Conservation (phyloP, 306 rosid genomes). For the Sicyos edulis region DNA sequence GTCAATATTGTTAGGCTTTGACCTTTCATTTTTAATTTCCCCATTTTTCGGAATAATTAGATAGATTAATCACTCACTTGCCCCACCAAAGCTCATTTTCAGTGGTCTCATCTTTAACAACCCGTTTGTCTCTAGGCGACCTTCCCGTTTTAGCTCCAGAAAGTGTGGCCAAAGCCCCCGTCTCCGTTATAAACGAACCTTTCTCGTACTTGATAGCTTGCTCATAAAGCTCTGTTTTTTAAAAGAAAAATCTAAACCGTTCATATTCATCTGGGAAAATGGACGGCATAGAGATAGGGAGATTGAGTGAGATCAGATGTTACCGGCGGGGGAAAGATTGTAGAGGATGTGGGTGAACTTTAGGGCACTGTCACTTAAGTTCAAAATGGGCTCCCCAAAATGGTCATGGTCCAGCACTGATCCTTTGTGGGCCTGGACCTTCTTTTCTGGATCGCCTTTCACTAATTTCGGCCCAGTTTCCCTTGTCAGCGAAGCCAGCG, state of each 20-base stretch:
- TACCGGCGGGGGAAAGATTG: slow-evolving; percentile 91
- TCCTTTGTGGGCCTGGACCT: slow-evolving; percentile 23
- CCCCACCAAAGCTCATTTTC: slow-evolving; percentile 95
- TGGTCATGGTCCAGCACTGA: slow-evolving; percentile 27
- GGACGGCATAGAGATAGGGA: neutral
- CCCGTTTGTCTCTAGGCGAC: slow-evolving; percentile 82
- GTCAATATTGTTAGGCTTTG: neutral
- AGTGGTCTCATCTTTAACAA: slow-evolving; percentile 57
- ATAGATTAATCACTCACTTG: slow-evolving; percentile 41
- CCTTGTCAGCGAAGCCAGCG: slow-evolving; percentile 83
- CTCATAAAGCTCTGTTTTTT: slow-evolving; percentile 60
- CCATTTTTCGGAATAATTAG: neutral
- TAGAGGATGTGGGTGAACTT: slow-evolving; percentile 86
- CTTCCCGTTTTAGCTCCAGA: slow-evolving; percentile 97
- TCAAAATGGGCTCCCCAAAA: slow-evolving; percentile 45
- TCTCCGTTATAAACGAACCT: slow-evolving; percentile 65
- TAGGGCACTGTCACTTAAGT: slow-evolving; percentile 69
- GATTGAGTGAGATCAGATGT: neutral
- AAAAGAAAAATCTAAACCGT: neutral
- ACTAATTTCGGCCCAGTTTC: slow-evolving; percentile 88
- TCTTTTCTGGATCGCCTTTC: slow-evolving; percentile 69
- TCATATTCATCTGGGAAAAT: neutral
- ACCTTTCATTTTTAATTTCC: no score
- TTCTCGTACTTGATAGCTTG: slow-evolving; percentile 85
- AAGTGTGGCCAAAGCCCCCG: slow-evolving; percentile 84